Evolutionary conservation across 2,329 filamentous ascomycete genomes (phyloP).

Genomic region (Calonectria naviculata): DNA sequence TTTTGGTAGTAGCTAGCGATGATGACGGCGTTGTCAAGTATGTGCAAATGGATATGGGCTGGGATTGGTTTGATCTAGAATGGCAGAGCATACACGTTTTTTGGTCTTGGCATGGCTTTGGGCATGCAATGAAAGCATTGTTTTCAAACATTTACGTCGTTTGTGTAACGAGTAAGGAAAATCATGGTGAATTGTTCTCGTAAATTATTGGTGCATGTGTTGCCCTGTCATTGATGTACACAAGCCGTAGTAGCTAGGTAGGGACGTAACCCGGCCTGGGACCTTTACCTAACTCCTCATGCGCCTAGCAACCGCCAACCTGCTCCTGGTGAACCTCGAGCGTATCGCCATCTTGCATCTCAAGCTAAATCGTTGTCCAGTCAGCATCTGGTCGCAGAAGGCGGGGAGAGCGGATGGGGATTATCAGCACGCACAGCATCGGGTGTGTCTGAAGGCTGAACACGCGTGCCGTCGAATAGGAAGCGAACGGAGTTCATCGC

Average conservation of each 20-base stretch:
- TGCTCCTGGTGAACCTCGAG: constrained; percentile 99
- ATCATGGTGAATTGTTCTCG: constrained; percentile 44
- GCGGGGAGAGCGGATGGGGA: constrained; percentile 1
- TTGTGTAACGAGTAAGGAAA: neutral
- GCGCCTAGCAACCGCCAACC: constrained; percentile 75
- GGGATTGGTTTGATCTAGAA: constrained; percentile 18
- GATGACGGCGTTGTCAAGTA: constrained; percentile 20
- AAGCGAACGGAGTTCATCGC: constrained; percentile 86
- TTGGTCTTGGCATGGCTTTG: neutral
- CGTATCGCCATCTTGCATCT: constrained; percentile 96
- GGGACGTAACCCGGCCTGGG: constrained; percentile 28
- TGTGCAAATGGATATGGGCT: constrained; percentile 6
- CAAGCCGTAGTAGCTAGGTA: constrained; percentile 28
- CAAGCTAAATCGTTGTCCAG: constrained; percentile 70
- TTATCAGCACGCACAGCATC: constrained; percentile 77
- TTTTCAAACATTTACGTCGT: neutral
- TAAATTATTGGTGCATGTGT: constrained; percentile 38
- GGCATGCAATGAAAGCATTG: constrained; percentile 1
- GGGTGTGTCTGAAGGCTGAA: constrained; percentile 89
- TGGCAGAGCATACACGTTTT: constrained; percentile 25
- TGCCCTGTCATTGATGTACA: constrained; percentile 35
- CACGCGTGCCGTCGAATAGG: constrained; percentile 94
- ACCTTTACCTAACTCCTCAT: constrained; percentile 17
- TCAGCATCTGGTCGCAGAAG: constrained; percentile 16
- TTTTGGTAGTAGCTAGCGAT: constrained; percentile 9